These are phyloP conservation scores for Pseudomonodictys pantanalensis DNA, from an alignment of 495 filamentous ascomycete species.

Conservation along the genomic window DNA sequence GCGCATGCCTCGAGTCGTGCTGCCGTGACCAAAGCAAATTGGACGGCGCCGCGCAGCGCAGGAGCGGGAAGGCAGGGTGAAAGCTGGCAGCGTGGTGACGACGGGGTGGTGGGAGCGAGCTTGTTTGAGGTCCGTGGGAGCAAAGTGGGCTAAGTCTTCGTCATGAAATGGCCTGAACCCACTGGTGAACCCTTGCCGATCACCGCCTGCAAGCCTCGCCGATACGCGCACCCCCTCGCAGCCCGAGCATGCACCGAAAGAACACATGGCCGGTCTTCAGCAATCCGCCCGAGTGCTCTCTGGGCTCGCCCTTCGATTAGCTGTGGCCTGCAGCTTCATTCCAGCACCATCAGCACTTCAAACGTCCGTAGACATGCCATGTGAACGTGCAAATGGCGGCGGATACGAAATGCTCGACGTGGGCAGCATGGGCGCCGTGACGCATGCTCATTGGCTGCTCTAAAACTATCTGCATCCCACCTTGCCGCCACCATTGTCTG, in stretches of 20 bases:
- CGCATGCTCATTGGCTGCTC: too few relatives aligned
- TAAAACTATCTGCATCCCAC: too few relatives aligned
- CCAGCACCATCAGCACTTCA: background rate
- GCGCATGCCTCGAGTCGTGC: constrained; percentile 8
- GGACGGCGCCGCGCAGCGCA: constrained; percentile 24
- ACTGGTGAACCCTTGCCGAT: background rate
- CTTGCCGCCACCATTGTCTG: too few relatives aligned
- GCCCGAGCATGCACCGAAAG: background rate
- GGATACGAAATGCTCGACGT: background rate
- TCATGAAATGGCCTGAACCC: constrained; percentile 11
- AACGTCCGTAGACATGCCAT: background rate
- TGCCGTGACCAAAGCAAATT: constrained; percentile 36
- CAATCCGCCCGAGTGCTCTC: background rate
- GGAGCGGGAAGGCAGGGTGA: background rate
- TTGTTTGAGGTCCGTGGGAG: constrained; percentile 7
- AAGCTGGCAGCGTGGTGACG: constrained; percentile 1
- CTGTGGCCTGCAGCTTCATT: background rate
- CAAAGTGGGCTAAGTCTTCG: constrained; percentile 1
- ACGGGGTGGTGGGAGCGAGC: background rate
- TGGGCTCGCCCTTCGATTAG: background rate
- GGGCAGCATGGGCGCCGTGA: too few relatives aligned
- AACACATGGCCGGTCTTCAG: background rate
- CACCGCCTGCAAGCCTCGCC: background rate
- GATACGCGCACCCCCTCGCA: too few relatives aligned
- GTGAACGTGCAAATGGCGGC: background rate